These are phyloP conservation scores for Lenwebbia sp. DNA, from an alignment of 345 rosid genomes.

Conservation along the genomic window DNA sequence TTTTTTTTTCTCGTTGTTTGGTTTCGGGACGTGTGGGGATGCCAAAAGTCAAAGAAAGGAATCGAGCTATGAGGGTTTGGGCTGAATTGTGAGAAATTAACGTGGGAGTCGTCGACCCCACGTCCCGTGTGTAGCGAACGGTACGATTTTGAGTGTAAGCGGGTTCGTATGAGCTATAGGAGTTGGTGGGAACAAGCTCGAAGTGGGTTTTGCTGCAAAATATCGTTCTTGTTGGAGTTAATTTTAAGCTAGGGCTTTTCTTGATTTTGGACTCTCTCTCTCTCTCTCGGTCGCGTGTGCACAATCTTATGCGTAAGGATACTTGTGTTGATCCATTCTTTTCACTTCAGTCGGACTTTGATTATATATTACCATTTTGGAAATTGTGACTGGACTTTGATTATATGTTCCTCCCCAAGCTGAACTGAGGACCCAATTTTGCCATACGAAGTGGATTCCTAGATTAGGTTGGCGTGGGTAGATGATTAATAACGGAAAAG, in stretches of 20 bases:
- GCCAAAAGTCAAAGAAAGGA: neutral
- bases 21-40: neutral
- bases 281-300: neutral
- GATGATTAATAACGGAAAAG: neutral
- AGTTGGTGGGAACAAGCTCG: neutral
- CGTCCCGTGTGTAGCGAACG: neutral
- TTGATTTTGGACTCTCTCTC: neutral
- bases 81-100: neutral
- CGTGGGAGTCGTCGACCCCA: neutral
- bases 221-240: neutral
- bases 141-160: neutral
- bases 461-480: neutral
- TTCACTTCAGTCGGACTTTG: neutral
- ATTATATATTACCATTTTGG: neutral
- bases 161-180: neutral
- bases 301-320: neutral
- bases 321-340: neutral
- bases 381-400: neutral
- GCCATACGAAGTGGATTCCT: neutral
- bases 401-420: neutral
- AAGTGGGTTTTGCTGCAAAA: neutral
- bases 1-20: neutral
- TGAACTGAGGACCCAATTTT: neutral
- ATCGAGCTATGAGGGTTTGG: neutral
- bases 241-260: neutral